Conservation (phyloP, 306 rosid genomes). For the Fragaria vesca region DNA sequence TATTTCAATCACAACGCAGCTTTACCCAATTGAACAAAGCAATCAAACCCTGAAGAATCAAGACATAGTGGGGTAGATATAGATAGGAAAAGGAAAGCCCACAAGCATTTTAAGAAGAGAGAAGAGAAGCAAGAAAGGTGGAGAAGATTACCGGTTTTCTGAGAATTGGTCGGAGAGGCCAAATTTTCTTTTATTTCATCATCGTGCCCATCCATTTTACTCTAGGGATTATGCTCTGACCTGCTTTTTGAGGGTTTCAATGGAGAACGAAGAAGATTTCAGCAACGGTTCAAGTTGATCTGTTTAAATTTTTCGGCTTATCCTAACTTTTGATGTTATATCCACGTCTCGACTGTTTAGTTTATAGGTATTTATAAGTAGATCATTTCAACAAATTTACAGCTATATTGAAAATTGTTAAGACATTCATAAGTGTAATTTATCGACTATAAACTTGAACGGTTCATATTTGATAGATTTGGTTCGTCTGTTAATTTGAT, state of each 20-base stretch:
- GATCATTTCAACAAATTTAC: too few species aligned
- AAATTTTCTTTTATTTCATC: conserved; percentile 15
- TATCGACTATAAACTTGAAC: too few species aligned
- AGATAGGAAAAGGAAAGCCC: neutral
- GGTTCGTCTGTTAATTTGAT: too few species aligned
- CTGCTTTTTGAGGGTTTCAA: neutral
- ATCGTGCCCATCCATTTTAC: conserved; percentile 33
- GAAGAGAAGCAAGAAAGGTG: neutral
- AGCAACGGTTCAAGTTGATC: neutral
- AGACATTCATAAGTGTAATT: too few species aligned
- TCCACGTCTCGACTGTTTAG: too few species aligned
- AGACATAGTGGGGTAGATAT: neutral
- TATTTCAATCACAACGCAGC: neutral
- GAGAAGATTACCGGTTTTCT: conserved; percentile 47
- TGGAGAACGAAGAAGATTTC: neutral
- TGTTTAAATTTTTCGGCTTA: neutral
- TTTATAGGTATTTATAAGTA: too few species aligned
- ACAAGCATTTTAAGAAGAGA: neutral
- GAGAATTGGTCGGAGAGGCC: conserved; percentile 59
- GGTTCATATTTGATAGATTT: too few species aligned
- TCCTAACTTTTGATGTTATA: too few species aligned
- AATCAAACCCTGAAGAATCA: neutral
- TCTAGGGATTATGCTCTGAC: neutral
- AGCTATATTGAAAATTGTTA: too few species aligned
- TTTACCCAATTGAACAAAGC: neutral